Percentiles rank a stretch among this genome's conserved stretches.
These are phyloP conservation scores for Phenoliferia sp. DNA, from an alignment of 1,284 basidiomycete species.

Conservation along the genomic window DNA sequence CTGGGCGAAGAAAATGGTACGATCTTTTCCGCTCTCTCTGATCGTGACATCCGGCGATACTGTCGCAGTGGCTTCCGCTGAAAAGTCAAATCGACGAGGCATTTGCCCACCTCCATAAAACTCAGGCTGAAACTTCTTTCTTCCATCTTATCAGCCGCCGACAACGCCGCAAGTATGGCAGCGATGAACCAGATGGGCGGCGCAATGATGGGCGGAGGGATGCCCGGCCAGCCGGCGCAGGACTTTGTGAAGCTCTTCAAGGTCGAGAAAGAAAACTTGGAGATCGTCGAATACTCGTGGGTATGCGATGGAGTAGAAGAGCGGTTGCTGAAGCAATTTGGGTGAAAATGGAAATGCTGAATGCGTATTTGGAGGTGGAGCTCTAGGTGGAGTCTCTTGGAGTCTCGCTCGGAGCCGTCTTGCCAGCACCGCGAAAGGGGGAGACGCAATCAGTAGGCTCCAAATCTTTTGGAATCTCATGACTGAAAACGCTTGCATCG, in stretches of 20 bases:
- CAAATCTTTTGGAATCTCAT: no score
- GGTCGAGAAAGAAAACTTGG: conserved; percentile 86
- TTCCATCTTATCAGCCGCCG: conserved; percentile 55
- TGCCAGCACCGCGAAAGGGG: no score
- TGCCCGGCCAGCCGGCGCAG: conserved; percentile 49
- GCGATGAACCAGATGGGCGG: conserved; percentile 23
- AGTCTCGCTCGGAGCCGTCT: no score
- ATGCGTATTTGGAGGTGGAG: no score
- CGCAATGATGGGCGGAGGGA: conserved; percentile 15
- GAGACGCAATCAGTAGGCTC: no score
- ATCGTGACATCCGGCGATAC: no score
- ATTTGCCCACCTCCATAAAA: no score
- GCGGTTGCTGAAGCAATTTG: conserved; percentile 20
- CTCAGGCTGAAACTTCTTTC: not conserved
- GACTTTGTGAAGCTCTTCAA: conserved; percentile 88
- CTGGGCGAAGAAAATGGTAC: conserved; percentile 86
- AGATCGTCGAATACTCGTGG: conserved; percentile 50
- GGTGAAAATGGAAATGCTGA: not conserved
- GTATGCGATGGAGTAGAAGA: conserved; percentile 31
- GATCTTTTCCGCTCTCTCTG: conserved; percentile 36
- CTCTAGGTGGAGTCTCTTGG: no score
- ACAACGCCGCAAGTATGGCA: conserved; percentile 49
- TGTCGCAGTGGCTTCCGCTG: no score
- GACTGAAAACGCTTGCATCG: no score
- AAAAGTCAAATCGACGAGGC: no score